Base-by-base conservation (phyloP, 768 basidiomycete genomes). In the Kondoa malvinella region DNA sequence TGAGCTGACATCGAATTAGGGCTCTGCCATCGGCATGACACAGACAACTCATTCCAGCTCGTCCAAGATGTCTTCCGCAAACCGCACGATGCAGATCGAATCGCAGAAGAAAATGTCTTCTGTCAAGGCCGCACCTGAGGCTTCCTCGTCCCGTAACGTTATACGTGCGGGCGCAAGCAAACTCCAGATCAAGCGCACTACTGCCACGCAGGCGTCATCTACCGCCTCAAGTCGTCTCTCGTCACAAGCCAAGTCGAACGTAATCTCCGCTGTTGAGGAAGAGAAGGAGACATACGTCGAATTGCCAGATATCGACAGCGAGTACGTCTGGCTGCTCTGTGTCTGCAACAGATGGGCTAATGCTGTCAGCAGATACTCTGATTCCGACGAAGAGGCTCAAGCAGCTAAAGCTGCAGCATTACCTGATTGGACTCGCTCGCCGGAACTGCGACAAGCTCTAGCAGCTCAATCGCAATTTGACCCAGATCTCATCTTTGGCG, bases 221-320 rank as follows among this genome's bases (percentile, higher is more conserved):
- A n/a, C 40, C 8, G 21, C 40, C 40, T 50, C 8, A 50, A 50
- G 40, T 21, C 21, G 21, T 50, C 21, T 21, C 40, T 50, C 40
- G 40, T 8, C 40, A 8, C n/a, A n/a, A n/a, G n/a, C n/a, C n/a
- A n/a, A n/a, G n/a, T n/a, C n/a, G n/a, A n/a, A n/a, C 21, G 40
- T 50, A 8, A 50, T 50, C 21, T 8, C 40, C 21, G 40, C 61
- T 4, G 58, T 59, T 32, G 29, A 31, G 3, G 14, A 17, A 17
- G 61, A 65, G 15, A 61, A 60, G 16, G 71, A 72, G 63, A 65
- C 57, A 14, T 68, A 69, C 62, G 75, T 92, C 72, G 91, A 92
- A 73, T 80, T 97, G n/a, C 92, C 94, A 0, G 94, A 96, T 60
- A 91, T 95, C 74, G 87, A 91, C 73, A 91, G 88, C 78, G 94